Percentiles rank a stretch among this genome's conserved stretches.
Evolutionary conservation across 495 filamentous ascomycete genomes (phyloP).

Genomic region (Symbiotaphrina buchneri): DNA sequence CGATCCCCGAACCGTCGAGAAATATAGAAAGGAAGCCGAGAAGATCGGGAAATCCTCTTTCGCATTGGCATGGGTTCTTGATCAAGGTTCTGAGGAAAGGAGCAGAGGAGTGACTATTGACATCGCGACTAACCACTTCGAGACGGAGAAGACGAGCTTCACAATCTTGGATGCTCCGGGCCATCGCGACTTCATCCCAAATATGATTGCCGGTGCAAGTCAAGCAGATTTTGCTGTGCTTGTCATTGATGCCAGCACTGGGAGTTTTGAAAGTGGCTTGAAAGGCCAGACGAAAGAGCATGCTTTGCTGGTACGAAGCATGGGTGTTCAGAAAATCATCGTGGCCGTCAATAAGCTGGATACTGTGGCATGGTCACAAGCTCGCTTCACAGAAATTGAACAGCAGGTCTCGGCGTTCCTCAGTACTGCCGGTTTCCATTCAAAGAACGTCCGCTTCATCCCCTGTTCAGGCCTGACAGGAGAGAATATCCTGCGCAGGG

Average conservation of each 20-base stretch:
- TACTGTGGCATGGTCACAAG: slow-evolving; percentile 50
- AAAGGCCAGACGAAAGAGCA: slow-evolving; percentile 93
- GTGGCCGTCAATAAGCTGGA: slow-evolving; percentile 94
- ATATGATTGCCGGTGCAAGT: slow-evolving; percentile 93
- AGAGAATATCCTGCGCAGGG: slow-evolving; percentile 53
- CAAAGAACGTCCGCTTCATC: slow-evolving; percentile 62
- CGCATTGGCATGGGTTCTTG: slow-evolving; percentile 87
- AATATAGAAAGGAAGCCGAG: slow-evolving; percentile 69
- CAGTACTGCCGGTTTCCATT: slow-evolving; percentile 52
- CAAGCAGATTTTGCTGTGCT: slow-evolving; percentile 94
- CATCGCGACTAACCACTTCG: slow-evolving; percentile 83
- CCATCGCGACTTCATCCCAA: slow-evolving; percentile 88
- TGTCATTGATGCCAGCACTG: slow-evolving; percentile 72
- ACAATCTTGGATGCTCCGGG: slow-evolving; percentile 93
- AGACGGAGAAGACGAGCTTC: slow-evolving; percentile 65
- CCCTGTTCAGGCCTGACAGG: slow-evolving; percentile 77
- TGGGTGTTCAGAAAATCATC: slow-evolving; percentile 72
- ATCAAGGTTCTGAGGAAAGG: slow-evolving; percentile 74
- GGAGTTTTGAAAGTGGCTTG: slow-evolving; percentile 80
- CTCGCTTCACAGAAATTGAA: slow-evolving; percentile 64
- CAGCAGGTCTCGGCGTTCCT: slow-evolving; percentile 70
- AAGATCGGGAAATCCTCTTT: slow-evolving; percentile 89
- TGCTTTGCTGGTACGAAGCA: slow-evolving; percentile 68
- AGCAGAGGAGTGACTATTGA: slow-evolving; percentile 89
- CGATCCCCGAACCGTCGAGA: slow-evolving; percentile 68